Percentiles rank a stretch among this genome's conserved stretches.
These are phyloP conservation scores for Trametes maxima DNA, from an alignment of 768 basidiomycete species.

Conservation along the genomic window DNA sequence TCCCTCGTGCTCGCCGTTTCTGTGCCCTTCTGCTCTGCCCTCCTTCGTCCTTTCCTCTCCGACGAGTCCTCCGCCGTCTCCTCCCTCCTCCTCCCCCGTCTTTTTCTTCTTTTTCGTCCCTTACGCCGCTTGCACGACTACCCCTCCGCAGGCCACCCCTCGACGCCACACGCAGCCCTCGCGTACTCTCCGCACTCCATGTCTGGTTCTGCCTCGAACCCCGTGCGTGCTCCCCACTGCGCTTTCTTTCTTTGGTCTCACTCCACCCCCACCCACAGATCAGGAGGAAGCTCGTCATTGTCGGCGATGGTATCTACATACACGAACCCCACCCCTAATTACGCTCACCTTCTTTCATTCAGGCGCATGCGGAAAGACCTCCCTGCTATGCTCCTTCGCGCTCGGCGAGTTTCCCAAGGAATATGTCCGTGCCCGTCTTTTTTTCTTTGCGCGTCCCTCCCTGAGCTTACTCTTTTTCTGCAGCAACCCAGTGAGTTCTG, in stretches of 20 bases:
- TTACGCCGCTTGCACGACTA: conserved; percentile 2
- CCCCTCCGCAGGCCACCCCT: conserved; percentile 4
- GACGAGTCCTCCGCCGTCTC: background rate
- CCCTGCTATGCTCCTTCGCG: conserved; percentile 86
- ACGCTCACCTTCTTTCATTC: conserved; percentile 14
- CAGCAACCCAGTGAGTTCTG: conserved; percentile 51
- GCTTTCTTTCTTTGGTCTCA: conserved; percentile 6
- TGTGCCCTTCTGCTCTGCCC: conserved; percentile 10
- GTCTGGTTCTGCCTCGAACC: conserved; percentile 52
- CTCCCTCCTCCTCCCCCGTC: conserved; percentile 6
- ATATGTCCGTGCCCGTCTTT: conserved; percentile 64
- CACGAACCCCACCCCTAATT: conserved; percentile 12
- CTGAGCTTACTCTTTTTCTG: background rate
- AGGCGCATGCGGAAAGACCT: conserved; percentile 98
- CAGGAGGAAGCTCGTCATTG: conserved; percentile 93
- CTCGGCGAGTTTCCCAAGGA: conserved; percentile 94
- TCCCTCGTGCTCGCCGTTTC: conserved; percentile 15
- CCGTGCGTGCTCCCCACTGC: conserved; percentile 45
- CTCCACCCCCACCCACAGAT: conserved; percentile 51
- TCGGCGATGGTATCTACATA: conserved; percentile 80
- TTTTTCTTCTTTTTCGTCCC: background rate
- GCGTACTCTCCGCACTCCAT: conserved; percentile 28
- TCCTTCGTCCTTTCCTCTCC: background rate
- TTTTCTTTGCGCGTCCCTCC: background rate
- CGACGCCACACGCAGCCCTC: background rate